Percentiles rank a stretch among this genome's conserved stretches.
Evolutionary conservation across 345 rosid genomes (phyloP).

Genomic region (Eutrema japonicum): DNA sequence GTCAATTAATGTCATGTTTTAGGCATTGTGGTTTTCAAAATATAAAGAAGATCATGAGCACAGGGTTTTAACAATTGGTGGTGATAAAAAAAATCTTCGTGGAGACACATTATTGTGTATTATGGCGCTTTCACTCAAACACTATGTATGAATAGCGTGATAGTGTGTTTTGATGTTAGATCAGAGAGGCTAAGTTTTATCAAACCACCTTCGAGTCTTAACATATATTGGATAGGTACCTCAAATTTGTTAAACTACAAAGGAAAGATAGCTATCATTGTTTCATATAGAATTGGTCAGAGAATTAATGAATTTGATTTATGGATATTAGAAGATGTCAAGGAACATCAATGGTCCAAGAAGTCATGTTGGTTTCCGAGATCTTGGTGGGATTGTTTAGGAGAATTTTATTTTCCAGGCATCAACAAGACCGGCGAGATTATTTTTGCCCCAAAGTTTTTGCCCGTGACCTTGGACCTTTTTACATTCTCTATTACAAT

Average conservation of each 20-base stretch:
- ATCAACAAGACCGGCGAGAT: constrained; percentile 26
- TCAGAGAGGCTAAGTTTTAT: constrained; percentile 19
- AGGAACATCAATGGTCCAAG: constrained; percentile 20
- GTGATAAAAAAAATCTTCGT: neutral
- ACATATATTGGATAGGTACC: fast-evolving
- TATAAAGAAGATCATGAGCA: neutral
- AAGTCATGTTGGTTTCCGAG: neutral
- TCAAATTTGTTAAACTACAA: neutral
- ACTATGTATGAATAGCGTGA: neutral
- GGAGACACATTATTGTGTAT: constrained; percentile 18
- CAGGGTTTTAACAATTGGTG: constrained; percentile 15
- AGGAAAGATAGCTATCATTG: constrained; percentile 26
- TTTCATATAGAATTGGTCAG: neutral
- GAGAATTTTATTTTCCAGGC: neutral
- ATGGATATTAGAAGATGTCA: constrained; percentile 19
- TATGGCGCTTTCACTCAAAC: neutral
- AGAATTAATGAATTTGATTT: neutral
- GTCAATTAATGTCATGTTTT: neutral
- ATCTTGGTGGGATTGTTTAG: neutral
- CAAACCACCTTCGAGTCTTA: neutral
- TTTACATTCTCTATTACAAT: constrained; percentile 21
- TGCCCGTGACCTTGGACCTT: neutral
- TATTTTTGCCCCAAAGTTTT: neutral
- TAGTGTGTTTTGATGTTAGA: constrained; percentile 15
- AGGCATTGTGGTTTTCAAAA: constrained; percentile 1